phyloP scores from a whole-genome alignment of 176 grass and related monocot genomes.

The Aegilops longissima region DNA sequence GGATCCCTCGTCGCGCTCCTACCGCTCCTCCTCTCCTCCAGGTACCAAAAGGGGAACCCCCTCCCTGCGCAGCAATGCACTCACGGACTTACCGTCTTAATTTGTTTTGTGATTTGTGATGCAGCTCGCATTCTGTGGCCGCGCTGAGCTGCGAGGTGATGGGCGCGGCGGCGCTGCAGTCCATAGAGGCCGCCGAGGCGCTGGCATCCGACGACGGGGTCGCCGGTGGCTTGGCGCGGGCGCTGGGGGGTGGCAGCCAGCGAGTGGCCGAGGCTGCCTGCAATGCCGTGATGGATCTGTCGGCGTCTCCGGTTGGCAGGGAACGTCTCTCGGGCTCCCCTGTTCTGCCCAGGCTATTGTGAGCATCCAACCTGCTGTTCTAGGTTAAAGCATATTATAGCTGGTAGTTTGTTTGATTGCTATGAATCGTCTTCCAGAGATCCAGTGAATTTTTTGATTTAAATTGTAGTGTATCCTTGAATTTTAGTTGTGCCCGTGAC shows the following conservation, averaged over 20 bases:
- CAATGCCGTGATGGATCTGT: constrained; percentile 51
- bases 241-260: constrained; percentile 33
- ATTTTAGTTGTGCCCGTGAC: not conserved
- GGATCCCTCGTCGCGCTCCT: constrained; percentile 35
- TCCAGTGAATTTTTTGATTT: not conserved
- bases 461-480: not conserved
- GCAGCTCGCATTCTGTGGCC: constrained; percentile 46
- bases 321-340: constrained; percentile 37
- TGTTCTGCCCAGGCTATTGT: constrained; percentile 57
- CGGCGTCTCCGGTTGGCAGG: constrained; percentile 40
- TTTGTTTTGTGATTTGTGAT: not conserved
- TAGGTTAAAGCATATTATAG: not conserved
- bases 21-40: constrained; percentile 38
- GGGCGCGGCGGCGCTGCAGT: constrained; percentile 48
- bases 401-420: not conserved
- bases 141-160: constrained; percentile 53
- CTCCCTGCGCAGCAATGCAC: not conserved
- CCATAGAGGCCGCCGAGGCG: constrained; percentile 35
- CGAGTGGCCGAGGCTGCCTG: constrained; percentile 40
- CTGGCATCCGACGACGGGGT: constrained; percentile 47
- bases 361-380: constrained; percentile 4
- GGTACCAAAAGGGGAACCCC: constrained; percentile 1
- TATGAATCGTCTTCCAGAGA: not conserved
- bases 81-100: not conserved
- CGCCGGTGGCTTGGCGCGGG: constrained; percentile 31